Percentiles rank a stretch among this genome's conserved stretches.
phyloP scores from a whole-genome alignment of 495 filamentous ascomycete species.

The Trichoderma asperelloides region DNA sequence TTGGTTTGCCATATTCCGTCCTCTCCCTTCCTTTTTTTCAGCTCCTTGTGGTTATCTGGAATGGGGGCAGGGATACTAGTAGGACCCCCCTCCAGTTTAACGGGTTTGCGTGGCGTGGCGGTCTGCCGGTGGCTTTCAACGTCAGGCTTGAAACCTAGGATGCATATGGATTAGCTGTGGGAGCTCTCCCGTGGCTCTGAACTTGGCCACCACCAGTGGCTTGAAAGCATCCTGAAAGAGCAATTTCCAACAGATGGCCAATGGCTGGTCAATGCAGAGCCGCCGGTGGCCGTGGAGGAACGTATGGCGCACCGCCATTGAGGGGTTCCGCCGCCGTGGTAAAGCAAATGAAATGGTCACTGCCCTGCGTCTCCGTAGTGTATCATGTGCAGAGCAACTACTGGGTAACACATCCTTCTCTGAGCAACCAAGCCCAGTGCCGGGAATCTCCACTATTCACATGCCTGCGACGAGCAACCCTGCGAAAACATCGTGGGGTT shows the following conservation, averaged over 20 bases:
- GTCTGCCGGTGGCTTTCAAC: slow-evolving; percentile 1
- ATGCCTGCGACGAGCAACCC: neutral
- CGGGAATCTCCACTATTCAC: neutral
- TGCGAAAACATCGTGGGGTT: slow-evolving; percentile 1
- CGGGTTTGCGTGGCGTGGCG: neutral
- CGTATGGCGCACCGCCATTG: neutral
- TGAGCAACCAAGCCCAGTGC: neutral
- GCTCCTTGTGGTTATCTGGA: neutral
- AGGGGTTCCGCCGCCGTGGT: neutral
- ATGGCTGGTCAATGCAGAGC: neutral
- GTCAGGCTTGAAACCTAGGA: neutral
- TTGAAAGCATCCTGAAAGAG: neutral
- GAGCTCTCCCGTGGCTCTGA: neutral
- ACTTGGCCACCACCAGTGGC: neutral
- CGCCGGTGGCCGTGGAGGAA: neutral
- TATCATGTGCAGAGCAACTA: neutral
- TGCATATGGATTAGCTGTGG: neutral
- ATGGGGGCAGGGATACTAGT: neutral
- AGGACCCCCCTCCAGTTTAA: neutral
- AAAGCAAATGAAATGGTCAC: neutral
- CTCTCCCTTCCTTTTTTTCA: neutral
- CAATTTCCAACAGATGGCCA: neutral
- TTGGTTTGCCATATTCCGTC: neutral
- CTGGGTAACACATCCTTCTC: neutral
- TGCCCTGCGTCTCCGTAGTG: neutral